Evolutionary conservation across 495 filamentous ascomycete species (phyloP), one percentile per base, ranked within the genome.

Genomic region (Neurospora pannonica): DNA sequence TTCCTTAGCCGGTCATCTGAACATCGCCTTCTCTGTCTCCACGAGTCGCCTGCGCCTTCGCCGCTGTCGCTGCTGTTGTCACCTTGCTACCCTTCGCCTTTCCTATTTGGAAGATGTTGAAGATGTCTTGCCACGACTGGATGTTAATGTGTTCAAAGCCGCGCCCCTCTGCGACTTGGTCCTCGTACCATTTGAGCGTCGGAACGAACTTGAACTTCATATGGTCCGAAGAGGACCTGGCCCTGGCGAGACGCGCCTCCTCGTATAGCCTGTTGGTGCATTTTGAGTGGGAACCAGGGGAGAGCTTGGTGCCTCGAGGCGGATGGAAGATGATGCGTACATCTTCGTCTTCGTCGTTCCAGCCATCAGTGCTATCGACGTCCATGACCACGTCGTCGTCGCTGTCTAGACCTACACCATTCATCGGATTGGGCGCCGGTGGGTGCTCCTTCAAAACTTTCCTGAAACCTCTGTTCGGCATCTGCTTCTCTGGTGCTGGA

Each of bases 321-420:
- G 85, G 83, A 39, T 87, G 84, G 76, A 84, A 86, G 60, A 87
- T 83, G 36, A 81, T 81, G 69, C 83, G 80, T 15, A 75, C 70
- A 8, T 79, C 54, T 21, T 81, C 83, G 24, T 77, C 73, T 3
- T 80, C 74, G 4, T 40, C 42, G 8, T 73, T 38, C 15, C 71
- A 71, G 7, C 42, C 40, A 0, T 76, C 72, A 0, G 60, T 67
- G 19, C 48, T 60, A 37, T 43, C 60, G 7, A 54, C 24, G 36
- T 78, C 77, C 78, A 81, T 81, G 36, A 70, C 10, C 4, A 54
- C 39, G 36, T 70, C 69, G 38, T 72, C 74, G 70, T 74, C 40
- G 13, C 71, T 38, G 3, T 67, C 54, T 67, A 39, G 36, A 13
- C 62, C 3, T 11, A 2, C 39, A 31, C 34, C 21, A 13, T 21